phyloP scores from a whole-genome alignment of 2,329 filamentous ascomycete genomes.

The Didymellaceae sp. region DNA sequence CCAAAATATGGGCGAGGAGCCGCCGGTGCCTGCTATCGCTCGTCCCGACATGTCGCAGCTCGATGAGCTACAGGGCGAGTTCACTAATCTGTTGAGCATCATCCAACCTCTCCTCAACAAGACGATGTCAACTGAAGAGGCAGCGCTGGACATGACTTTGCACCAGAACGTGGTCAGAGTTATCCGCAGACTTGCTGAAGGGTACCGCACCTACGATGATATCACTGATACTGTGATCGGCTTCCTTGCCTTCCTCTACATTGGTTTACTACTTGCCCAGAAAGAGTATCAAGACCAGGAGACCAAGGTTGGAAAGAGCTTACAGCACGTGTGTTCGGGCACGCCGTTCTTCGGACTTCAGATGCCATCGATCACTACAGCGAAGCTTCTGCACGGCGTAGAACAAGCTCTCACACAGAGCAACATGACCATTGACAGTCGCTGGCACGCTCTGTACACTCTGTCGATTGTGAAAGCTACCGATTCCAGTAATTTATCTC shows the following conservation, averaged over 20 bases:
- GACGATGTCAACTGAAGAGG: constrained; percentile 31
- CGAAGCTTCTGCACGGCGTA: constrained; percentile 22
- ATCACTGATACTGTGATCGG: constrained; percentile 78
- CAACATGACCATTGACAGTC: constrained; percentile 37
- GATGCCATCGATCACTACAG: constrained; percentile 22
- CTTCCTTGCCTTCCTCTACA: constrained; percentile 77
- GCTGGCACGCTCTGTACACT: constrained; percentile 46
- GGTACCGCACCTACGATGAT: constrained; percentile 84
- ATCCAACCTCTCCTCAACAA: constrained; percentile 38
- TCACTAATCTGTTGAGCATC: constrained; percentile 70
- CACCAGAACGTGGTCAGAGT: constrained; percentile 70
- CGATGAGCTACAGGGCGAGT: constrained; percentile 78
- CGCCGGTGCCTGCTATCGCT: constrained; percentile 71
- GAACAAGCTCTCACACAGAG: constrained; percentile 29
- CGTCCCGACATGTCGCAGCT: constrained; percentile 74
- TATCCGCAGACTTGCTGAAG: constrained; percentile 69
- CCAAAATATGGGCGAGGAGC: constrained; percentile 67
- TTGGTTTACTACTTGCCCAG: constrained; percentile 70
- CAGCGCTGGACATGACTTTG: constrained; percentile 45
- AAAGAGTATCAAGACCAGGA: constrained; percentile 27
- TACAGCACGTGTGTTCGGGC: constrained; percentile 33
- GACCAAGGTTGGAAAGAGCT: constrained; percentile 22
- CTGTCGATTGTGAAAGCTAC: constrained; percentile 35
- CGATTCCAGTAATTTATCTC: constrained; percentile 24
- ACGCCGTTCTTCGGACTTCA: constrained; percentile 45